phyloP scores from a whole-genome alignment of 202 grass and related monocot genomes.

The Bolboschoenoplectus hybrid region DNA sequence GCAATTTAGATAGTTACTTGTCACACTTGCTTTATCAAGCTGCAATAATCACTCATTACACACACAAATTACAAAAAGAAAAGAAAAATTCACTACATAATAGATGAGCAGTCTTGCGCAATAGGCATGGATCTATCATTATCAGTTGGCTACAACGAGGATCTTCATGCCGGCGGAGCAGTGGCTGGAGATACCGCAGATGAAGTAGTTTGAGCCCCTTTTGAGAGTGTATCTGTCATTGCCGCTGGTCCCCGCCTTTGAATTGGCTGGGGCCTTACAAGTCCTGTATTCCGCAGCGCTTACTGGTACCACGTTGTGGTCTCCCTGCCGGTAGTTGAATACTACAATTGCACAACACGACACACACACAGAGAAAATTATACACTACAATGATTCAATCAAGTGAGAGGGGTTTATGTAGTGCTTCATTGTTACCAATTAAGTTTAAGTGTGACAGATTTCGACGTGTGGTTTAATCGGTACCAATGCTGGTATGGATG shows the following conservation, averaged over 20 bases:
- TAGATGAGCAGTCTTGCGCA: not conserved
- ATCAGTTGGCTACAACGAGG: slow-evolving; percentile 25
- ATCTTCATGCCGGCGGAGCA: slow-evolving; percentile 43
- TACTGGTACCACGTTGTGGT: slow-evolving; percentile 58
- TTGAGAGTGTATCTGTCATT: slow-evolving; percentile 26
- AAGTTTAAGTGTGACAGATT: not conserved
- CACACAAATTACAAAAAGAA: not conserved
- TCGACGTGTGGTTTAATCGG: not conserved
- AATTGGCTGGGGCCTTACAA: slow-evolving; percentile 41
- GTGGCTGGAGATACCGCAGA: slow-evolving; percentile 39
- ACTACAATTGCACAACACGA: slow-evolving; percentile 40
- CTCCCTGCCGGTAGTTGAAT: slow-evolving; percentile 57
- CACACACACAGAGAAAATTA: not conserved
- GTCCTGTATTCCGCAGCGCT: slow-evolving; percentile 43
- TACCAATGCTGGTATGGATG: not conserved
- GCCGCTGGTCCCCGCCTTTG: slow-evolving; percentile 36
- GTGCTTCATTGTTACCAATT: not conserved
- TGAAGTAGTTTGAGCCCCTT: slow-evolving; percentile 33
- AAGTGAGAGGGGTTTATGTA: slow-evolving; percentile 8
- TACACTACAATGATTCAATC: not conserved
- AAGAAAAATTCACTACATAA: not conserved
- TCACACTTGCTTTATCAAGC: not conserved
- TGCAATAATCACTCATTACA: slow-evolving; percentile 20
- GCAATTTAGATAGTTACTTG: not conserved
- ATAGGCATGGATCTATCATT: not conserved